Evolutionary conservation across 805 yeast genomes (phyloP).

Genomic region (Blastobotrys attinorum): DNA sequence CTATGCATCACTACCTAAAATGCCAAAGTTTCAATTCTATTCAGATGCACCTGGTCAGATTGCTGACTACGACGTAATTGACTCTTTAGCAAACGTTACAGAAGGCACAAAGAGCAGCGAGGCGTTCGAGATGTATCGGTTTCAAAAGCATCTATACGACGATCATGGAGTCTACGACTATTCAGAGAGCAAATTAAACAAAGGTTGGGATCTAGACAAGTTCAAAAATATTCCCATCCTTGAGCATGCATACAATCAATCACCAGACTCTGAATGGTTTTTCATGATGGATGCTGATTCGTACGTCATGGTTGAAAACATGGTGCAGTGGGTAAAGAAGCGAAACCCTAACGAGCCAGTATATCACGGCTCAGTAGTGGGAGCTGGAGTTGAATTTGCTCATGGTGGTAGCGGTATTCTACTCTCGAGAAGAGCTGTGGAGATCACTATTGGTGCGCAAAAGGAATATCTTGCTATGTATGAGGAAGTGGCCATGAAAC

Average conservation of each 20-base stretch:
- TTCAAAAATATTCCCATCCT: constrained; percentile 33
- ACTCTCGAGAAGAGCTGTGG: constrained; percentile 26
- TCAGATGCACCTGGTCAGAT: constrained; percentile 27
- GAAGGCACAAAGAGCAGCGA: constrained; percentile 16
- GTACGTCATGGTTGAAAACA: constrained; percentile 25
- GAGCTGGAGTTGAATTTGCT: constrained; percentile 23
- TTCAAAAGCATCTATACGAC: constrained; percentile 18
- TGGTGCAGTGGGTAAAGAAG: constrained; percentile 20
- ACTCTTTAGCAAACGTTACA: constrained; percentile 23
- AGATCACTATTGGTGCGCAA: constrained; percentile 20
- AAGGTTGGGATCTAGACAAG: constrained; percentile 31
- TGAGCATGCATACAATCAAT: constrained; percentile 25
- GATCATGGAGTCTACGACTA: constrained; percentile 15
- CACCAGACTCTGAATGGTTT: constrained; percentile 29
- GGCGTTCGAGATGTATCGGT: constrained; percentile 22
- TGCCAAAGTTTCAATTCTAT: constrained; percentile 28
- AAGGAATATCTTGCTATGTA: constrained; percentile 16
- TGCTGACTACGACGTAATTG: constrained; percentile 27
- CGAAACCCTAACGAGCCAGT: constrained; percentile 22
- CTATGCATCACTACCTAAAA: constrained; percentile 25
- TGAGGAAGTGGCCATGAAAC: constrained; percentile 16
- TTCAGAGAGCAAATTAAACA: constrained; percentile 10
- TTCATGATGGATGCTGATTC: constrained; percentile 32
- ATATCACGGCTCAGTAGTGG: constrained; percentile 28
- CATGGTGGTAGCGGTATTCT: constrained; percentile 34